Evolutionary conservation across 495 filamentous ascomycete species (phyloP), one percentile per base, ranked within the genome.

Genomic region (Daldinia childiae): DNA sequence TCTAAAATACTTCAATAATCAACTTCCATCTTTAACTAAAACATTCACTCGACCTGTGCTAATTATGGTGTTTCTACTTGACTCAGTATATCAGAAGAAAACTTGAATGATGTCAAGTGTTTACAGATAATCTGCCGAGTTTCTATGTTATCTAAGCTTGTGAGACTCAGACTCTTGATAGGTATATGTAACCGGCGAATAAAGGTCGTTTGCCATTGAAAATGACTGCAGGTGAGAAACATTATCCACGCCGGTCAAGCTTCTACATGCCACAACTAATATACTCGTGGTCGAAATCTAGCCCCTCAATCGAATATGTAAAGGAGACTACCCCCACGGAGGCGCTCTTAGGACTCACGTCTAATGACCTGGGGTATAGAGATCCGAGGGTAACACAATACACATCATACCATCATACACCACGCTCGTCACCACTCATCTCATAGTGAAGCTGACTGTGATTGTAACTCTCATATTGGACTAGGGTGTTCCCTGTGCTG

Each of bases 211-310:
- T 48, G 43, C 19, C 11, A 24, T 24, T 48, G 7, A 9, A 24
- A 59, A 41, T 29, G 11, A 15, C 4, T 43, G 32, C 58, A 21
- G 43, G 41, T 11, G n/a, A 51, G 56, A 39, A 32, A 41, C 15
- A 12, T 54, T 21, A 19, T 19, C 11, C 8, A 41, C 29, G n/a
- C 39, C 30, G 57, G 27, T 41, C 45, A 65, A 57, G n/a, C 32
- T 32, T 51, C 21, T 54, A 29, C 50, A 59, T 27, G 50, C 17
- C 29, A 58, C 57, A 58, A n/a, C 38, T 30, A 54, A 54, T n/a
- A 30, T 27, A 17, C 55, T 24, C 21, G 12, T 21, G 1, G 55
- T 39, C 17, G 5, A 39, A 26, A 21, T 15, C n/a, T 15, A 38
- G 12, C 55, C 55, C 19, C 19, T 38, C 7, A 19, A 19, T 36